Percentiles rank a stretch among this genome's conserved stretches.
phyloP scores from a whole-genome alignment of 2,329 filamentous ascomycete species.

The Magnaporthiopsis rhizophila region DNA sequence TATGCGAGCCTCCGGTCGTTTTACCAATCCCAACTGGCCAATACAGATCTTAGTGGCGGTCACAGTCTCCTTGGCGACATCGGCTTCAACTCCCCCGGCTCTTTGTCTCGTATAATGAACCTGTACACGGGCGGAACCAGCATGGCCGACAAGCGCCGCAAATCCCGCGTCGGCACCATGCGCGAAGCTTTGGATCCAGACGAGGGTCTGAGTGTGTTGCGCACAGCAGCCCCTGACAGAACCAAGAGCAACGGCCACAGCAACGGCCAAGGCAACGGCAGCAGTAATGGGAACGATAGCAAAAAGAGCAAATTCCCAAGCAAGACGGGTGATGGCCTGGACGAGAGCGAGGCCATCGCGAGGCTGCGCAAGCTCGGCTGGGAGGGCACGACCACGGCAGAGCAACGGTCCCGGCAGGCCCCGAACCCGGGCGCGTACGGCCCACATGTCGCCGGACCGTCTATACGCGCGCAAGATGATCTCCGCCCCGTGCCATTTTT shows the following conservation, averaged over 20 bases:
- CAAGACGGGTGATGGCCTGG: constrained; percentile 30
- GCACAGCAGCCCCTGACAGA: background rate
- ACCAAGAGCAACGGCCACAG: background rate
- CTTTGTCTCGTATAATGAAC: constrained; percentile 83
- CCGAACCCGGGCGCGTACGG: constrained; percentile 32
- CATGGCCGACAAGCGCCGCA: constrained; percentile 54
- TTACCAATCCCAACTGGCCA: constrained; percentile 70
- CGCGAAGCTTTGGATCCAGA: constrained; percentile 63
- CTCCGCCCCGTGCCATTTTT: constrained; percentile 76
- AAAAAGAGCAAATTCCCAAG: background rate
- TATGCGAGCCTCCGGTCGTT: constrained; percentile 71
- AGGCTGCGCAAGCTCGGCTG: constrained; percentile 53
- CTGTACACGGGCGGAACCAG: constrained; percentile 63
- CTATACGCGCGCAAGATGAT: constrained; percentile 58
- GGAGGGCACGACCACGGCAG: constrained; percentile 48
- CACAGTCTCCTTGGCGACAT: constrained; percentile 38
- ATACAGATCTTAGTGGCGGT: constrained; percentile 39
- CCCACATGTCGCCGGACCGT: constrained; percentile 29
- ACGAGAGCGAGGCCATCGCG: constrained; percentile 54
- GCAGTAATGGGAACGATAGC: background rate
- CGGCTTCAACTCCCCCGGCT: constrained; percentile 68
- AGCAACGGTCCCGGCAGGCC: constrained; percentile 40
- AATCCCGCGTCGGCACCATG: constrained; percentile 64
- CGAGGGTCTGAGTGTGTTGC: constrained; percentile 59
- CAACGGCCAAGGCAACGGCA: background rate